Conservation (phyloP, 495 filamentous ascomycete species). For the Xylaria intraflava region DNA sequence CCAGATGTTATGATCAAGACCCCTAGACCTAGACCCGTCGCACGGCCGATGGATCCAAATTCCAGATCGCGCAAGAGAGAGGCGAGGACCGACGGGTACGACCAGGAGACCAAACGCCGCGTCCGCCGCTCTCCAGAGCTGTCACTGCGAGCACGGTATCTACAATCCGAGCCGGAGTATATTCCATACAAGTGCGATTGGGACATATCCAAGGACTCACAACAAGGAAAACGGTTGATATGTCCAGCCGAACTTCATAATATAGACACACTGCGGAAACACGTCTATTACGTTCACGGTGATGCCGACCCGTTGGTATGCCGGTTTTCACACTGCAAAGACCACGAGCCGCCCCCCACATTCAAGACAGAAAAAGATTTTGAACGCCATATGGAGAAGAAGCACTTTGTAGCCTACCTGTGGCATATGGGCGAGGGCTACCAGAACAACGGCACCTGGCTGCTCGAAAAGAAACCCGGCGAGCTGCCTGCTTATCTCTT, state of each 20-base stretch:
- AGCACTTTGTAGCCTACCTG: constrained; percentile 52
- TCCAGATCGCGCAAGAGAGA: constrained; percentile 10
- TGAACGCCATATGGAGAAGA: constrained; percentile 51
- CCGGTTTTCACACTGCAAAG: constrained; percentile 31
- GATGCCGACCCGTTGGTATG: constrained; percentile 24
- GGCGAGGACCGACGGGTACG: constrained; percentile 10
- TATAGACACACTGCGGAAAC: constrained; percentile 59
- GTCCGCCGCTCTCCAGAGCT: constrained; percentile 14
- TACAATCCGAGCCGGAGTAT: constrained; percentile 19
- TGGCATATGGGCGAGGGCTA: constrained; percentile 64
- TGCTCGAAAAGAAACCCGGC: constrained; percentile 13
- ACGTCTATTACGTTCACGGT: constrained; percentile 54
- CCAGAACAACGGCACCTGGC: constrained; percentile 29
- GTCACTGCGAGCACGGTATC: constrained; percentile 17
- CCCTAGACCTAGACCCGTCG: constrained; percentile 12
- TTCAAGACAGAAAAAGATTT: constrained; percentile 39
- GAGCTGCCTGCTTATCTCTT: constrained; percentile 37
- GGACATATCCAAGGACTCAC: constrained; percentile 9
- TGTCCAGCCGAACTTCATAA: constrained; percentile 72
- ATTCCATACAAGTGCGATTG: constrained; percentile 36
- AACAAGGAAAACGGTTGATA: background rate
- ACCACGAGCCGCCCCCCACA: constrained; percentile 10
- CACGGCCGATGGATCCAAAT: too few relatives aligned
- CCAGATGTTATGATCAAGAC: background rate
- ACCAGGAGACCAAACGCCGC: constrained; percentile 18